Conservation (phyloP, 2,329 filamentous ascomycete genomes). For the Diaporthe nobilis region DNA sequence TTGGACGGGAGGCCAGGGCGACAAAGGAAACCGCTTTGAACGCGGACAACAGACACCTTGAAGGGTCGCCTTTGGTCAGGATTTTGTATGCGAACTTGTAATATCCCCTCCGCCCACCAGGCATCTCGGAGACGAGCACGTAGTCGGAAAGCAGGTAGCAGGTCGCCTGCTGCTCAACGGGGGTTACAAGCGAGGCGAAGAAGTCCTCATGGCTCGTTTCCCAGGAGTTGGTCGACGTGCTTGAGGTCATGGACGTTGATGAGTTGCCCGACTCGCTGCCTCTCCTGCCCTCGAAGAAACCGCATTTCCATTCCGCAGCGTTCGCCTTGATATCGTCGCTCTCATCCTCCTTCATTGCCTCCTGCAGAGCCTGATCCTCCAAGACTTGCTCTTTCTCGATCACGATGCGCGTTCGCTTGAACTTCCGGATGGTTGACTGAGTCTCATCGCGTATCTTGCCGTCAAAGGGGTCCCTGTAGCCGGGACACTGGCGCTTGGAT, state of each 20-base stretch:
- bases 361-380: neutral
- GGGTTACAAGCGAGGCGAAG: constrained; percentile 38
- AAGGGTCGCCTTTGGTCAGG: constrained; percentile 22
- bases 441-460: constrained; percentile 47
- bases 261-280: constrained; percentile 20
- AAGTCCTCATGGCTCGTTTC: constrained; percentile 13
- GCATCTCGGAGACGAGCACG: constrained; percentile 37
- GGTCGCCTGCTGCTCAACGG: constrained; percentile 45
- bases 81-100: constrained; percentile 35
- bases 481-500: constrained; percentile 45
- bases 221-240: constrained; percentile 40
- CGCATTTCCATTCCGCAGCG: constrained; percentile 20
- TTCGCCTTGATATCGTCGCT: constrained; percentile 2
- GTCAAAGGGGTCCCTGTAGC: constrained; percentile 45
- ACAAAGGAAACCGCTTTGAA: constrained; percentile 36
- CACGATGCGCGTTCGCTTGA: constrained; percentile 30
- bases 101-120: constrained; percentile 18
- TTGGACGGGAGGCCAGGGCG: constrained; percentile 32
- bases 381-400: constrained; percentile 34
- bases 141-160: constrained; percentile 46
- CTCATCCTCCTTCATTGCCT: neutral
- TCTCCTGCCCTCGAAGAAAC: constrained; percentile 23
- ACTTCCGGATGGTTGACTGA: constrained; percentile 43
- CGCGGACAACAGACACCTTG: constrained; percentile 39
- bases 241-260: constrained; percentile 6